Conservation (phyloP, 371 early-diverging fungal species). For the Apophysomyces trapeziformis region DNA sequence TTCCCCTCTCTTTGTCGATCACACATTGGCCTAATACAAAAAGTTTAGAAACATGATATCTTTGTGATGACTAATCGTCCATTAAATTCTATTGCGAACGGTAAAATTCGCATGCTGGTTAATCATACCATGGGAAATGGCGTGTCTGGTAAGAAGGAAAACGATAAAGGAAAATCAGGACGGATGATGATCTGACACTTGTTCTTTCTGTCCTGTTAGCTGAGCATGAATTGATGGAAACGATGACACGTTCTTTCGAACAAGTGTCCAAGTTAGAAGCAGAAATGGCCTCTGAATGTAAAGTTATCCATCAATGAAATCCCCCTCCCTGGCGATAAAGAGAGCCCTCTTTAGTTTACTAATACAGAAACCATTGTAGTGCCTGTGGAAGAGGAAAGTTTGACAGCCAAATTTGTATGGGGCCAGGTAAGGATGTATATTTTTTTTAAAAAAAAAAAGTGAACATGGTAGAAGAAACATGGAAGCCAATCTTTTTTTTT, state of each 20-base stretch:
- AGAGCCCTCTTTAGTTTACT: no score
- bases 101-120: slow-evolving; percentile 64
- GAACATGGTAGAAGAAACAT: neutral
- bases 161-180: slow-evolving; percentile 25
- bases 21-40: neutral
- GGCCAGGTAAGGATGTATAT: slow-evolving; percentile 52
- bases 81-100: slow-evolving; percentile 70
- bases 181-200: neutral
- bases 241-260: slow-evolving; percentile 56
- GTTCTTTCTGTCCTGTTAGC: slow-evolving; percentile 20
- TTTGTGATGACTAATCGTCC: slow-evolving; percentile 78
- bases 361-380: slow-evolving; percentile 17
- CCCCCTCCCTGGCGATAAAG: no score
- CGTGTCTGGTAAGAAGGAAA: slow-evolving; percentile 10
- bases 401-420: slow-evolving; percentile 72
- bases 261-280: slow-evolving; percentile 62
- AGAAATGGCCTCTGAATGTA: slow-evolving; percentile 65
- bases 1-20: no score
- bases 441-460: neutral
- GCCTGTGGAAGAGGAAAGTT: slow-evolving; percentile 56
- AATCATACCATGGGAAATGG: slow-evolving; percentile 48
- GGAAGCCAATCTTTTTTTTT: neutral
- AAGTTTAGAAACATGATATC: slow-evolving; percentile 50
- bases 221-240: slow-evolving; percentile 56
- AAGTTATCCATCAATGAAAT: slow-evolving; percentile 7